phyloP scores from a whole-genome alignment of 352 stramenopile species.

The Phytophthora sp. region DNA sequence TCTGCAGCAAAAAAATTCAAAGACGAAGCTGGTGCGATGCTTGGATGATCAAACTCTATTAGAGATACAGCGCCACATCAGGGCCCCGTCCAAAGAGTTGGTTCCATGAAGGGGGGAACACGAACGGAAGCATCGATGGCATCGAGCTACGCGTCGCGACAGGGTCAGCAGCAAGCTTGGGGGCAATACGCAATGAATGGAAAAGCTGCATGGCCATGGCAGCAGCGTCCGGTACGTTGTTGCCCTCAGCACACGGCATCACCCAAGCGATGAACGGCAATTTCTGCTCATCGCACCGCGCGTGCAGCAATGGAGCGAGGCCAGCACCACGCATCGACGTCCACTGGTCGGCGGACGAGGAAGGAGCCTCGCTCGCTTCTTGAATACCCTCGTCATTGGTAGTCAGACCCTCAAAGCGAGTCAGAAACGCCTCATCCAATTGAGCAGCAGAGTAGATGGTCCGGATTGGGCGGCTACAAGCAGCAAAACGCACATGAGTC shows the following conservation, averaged over 20 bases:
- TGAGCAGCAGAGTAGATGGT: constrained; percentile 54
- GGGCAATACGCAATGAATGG: constrained; percentile 41
- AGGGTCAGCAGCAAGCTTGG: constrained; percentile 27
- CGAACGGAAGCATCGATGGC: constrained; percentile 42
- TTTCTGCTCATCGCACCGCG: constrained; percentile 39
- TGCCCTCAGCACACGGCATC: constrained; percentile 76
- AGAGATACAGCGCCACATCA: constrained; percentile 62
- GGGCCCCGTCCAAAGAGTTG: constrained; percentile 69
- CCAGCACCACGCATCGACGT: constrained; percentile 58
- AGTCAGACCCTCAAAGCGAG: constrained; percentile 44
- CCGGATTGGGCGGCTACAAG: constrained; percentile 59
- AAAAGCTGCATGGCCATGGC: constrained; percentile 61
- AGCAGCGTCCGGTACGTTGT: constrained; percentile 80
- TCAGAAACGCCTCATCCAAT: constrained; percentile 45
- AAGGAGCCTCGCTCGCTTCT: constrained; percentile 13
- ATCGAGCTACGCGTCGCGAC: constrained; percentile 7
- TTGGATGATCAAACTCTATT: too few species aligned
- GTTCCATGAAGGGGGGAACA: constrained; percentile 65
- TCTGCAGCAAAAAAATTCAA: constrained; percentile 11
- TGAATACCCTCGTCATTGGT: constrained; percentile 4
- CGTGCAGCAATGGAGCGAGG: constrained; percentile 59
- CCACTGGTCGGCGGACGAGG: constrained; percentile 42
- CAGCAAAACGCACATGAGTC: constrained; percentile 7
- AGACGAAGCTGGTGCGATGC: constrained; percentile 11
- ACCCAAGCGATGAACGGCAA: constrained; percentile 63